Evolutionary conservation across 1,284 basidiomycete species (phyloP).

Genomic region (Vanrija sp.): DNA sequence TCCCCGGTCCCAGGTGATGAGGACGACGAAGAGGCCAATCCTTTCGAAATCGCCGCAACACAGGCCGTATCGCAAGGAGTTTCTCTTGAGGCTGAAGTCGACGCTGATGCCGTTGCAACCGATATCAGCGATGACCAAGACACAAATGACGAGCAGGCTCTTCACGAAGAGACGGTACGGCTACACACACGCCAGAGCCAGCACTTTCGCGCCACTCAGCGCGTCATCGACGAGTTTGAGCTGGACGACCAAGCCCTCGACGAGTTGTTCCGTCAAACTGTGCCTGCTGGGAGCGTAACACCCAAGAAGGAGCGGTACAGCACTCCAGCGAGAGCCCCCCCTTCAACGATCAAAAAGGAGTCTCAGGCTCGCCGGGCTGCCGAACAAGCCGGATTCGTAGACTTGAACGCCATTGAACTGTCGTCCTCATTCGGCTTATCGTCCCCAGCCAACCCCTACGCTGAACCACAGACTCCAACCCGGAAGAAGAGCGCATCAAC

Average conservation of each 20-base stretch:
- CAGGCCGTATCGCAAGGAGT: conserved; percentile 32
- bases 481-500: conserved; percentile 12
- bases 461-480: conserved; percentile 26
- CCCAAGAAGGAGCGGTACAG: neutral
- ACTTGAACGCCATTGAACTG: conserved; percentile 40
- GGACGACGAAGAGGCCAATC: conserved; percentile 36
- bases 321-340: neutral
- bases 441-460: conserved; percentile 27
- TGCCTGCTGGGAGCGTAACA: conserved; percentile 11
- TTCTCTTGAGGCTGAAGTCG: conserved; percentile 38
- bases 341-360: neutral
- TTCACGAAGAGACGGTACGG: conserved; percentile 28
- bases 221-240: conserved; percentile 13
- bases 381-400: conserved; percentile 40
- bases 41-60: conserved; percentile 36
- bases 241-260: conserved; percentile 39
- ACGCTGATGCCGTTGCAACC: conserved; percentile 38
- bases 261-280: conserved; percentile 30
- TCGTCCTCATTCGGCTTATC: conserved; percentile 31
- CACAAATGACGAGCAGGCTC: conserved; percentile 24
- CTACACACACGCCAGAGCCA: conserved; percentile 33
- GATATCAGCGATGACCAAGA: conserved; percentile 28
- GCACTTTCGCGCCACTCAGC: conserved; percentile 38
- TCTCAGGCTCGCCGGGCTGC: conserved; percentile 21
- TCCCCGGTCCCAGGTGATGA: conserved; percentile 21